phyloP scores from a whole-genome alignment of 306 rosid genomes.

The Hylodesmum podocarpum region DNA sequence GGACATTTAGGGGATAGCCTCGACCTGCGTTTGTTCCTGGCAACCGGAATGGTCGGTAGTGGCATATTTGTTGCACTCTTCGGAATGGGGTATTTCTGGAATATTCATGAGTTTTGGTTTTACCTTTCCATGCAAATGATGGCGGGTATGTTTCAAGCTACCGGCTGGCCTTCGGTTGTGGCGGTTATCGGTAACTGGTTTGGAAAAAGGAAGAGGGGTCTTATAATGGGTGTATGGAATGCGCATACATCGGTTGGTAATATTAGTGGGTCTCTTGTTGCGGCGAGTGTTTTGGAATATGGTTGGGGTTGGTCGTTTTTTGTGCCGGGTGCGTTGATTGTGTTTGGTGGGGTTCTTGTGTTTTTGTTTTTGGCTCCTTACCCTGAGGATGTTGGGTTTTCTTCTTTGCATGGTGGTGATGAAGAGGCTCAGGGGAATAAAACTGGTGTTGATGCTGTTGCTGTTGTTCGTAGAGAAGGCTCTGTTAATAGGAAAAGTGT shows the following conservation, averaged over 20 bases:
- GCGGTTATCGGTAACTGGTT: conserved; percentile 92
- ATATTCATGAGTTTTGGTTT: conserved; percentile 64
- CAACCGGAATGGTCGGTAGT: conserved; percentile 72
- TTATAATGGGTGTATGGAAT: conserved; percentile 89
- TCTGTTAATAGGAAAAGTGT: conserved; percentile 46
- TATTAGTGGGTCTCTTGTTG: conserved; percentile 71
- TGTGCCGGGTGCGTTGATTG: conserved; percentile 49
- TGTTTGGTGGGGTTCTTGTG: conserved; percentile 63
- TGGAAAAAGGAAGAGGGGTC: conserved; percentile 73
- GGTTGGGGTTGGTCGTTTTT: conserved; percentile 95
- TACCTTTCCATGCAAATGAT: conserved; percentile 67
- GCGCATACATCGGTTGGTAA: conserved; percentile 87
- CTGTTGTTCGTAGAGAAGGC: conserved; percentile 6
- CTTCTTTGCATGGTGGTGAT: conserved; percentile 29
- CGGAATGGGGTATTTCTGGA: conserved; percentile 76
- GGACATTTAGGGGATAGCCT: conserved; percentile 73
- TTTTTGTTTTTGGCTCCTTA: conserved; percentile 65
- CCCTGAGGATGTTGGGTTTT: conserved; percentile 65
- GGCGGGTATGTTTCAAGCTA: conserved; percentile 81
- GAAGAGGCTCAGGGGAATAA: conserved; percentile 44
- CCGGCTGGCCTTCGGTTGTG: conserved; percentile 91
- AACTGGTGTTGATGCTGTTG: background rate
- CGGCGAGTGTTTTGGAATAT: conserved; percentile 70
- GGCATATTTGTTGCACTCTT: conserved; percentile 64
- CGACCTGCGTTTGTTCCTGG: conserved; percentile 64